Percentiles rank a stretch among this genome's conserved stretches.
phyloP scores from a whole-genome alignment of 805 yeast genomes.

The Schwanniomyces vanrijiae region DNA sequence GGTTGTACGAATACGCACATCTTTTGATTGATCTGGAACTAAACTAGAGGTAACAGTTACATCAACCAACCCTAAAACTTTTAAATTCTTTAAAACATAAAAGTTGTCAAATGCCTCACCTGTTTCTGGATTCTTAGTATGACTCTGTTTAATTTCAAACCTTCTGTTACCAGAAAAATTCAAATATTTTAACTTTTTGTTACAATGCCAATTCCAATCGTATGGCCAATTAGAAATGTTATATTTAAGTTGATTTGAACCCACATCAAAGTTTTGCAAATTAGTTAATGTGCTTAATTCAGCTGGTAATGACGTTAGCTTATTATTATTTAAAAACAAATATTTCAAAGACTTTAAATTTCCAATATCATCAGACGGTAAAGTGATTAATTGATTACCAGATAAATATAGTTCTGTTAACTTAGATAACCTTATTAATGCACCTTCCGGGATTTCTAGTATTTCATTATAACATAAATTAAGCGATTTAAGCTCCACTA shows the following conservation, averaged over 20 bases:
- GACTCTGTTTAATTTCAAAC: constrained; percentile 77
- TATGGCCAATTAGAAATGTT: constrained; percentile 92
- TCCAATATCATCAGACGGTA: constrained; percentile 87
- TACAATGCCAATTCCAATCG: constrained; percentile 97
- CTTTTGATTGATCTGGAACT: constrained; percentile 84
- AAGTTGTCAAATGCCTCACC: constrained; percentile 70
- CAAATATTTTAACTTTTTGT: constrained; percentile 69
- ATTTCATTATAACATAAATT: constrained; percentile 85
- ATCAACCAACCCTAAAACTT: constrained; percentile 86
- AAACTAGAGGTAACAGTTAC: constrained; percentile 87
- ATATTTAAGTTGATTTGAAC: constrained; percentile 85
- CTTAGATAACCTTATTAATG: constrained; percentile 52
- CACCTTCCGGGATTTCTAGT: constrained; percentile 78
- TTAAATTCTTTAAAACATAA: constrained; percentile 60
- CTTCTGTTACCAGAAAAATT: constrained; percentile 92
- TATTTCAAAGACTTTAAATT: constrained; percentile 55
- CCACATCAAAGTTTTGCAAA: constrained; percentile 79
- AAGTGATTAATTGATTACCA: constrained; percentile 75
- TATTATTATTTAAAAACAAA: constrained; percentile 77
- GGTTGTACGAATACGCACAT: constrained; percentile 86
- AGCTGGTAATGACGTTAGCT: constrained; percentile 82
- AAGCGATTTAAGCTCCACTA: constrained; percentile 57
- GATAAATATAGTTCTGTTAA: constrained; percentile 71
- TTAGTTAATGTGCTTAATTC: constrained; percentile 71
- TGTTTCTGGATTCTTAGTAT: constrained; percentile 53